phyloP scores from a whole-genome alignment of 768 basidiomycete genomes.

The Auriscalpium microsporum region DNA sequence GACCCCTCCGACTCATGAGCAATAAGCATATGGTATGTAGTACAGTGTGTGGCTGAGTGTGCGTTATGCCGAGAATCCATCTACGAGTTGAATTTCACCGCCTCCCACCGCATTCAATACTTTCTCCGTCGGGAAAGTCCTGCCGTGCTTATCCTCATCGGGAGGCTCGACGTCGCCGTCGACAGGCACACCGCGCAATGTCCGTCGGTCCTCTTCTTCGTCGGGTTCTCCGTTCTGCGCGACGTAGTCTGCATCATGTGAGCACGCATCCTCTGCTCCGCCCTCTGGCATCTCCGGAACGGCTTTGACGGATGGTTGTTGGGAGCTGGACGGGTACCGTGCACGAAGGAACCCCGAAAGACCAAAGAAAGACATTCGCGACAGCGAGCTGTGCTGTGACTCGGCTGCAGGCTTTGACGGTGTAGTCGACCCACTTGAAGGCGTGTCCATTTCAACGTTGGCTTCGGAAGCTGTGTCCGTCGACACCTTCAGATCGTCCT shows the following conservation, averaged over 20 bases:
- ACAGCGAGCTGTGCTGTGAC: constrained; percentile 1
- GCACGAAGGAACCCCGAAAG: constrained; percentile 56
- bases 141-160: not conserved
- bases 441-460: constrained; percentile 28
- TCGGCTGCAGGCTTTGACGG: constrained; percentile 32
- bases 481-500: not conserved
- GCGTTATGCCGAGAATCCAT: too few relatives aligned
- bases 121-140: not conserved
- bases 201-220: constrained; percentile 31
- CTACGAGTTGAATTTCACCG: not conserved
- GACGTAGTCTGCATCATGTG: constrained; percentile 11
- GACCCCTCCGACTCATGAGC: too few relatives aligned
- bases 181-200: constrained; percentile 25
- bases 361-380: constrained; percentile 28
- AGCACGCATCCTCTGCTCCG: constrained; percentile 11
- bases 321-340: constrained; percentile 44
- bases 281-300: constrained; percentile 15
- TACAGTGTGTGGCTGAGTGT: too few relatives aligned
- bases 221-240: constrained; percentile 21
- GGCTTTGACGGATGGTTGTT: constrained; percentile 18
- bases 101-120: not conserved
- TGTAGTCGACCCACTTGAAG: constrained; percentile 51
- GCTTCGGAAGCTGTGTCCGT: constrained; percentile 12
- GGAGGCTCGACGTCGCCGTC: constrained; percentile 9
- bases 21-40: too few relatives aligned